Conservation (phyloP, 305 asterid species). For the Solanum chacoense region DNA sequence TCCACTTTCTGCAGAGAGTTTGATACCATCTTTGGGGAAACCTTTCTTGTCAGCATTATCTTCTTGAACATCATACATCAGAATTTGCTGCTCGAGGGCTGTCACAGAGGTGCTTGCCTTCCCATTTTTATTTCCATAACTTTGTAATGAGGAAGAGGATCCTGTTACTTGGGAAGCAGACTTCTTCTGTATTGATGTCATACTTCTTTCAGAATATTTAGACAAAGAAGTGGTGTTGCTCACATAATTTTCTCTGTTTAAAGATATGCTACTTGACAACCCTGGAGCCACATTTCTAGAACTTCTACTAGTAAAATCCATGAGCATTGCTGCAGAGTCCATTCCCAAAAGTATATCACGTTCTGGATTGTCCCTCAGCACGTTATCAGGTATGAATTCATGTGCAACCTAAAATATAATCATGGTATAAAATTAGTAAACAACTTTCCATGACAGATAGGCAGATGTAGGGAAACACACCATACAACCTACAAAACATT, state of each 20-base stretch:
- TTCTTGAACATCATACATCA: conserved; percentile 4
- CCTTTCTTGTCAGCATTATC: conserved; percentile 12
- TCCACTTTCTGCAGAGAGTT: conserved; percentile 9
- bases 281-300: conserved; percentile 6
- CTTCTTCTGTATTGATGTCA: conserved; percentile 40
- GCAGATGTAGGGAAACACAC: background rate
- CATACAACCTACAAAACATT: background rate
- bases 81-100: conserved; percentile 16
- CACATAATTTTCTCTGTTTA: conserved; percentile 27
- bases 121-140: conserved; percentile 24
- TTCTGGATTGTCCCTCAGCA: conserved; percentile 1
- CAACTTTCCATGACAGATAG: background rate
- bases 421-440: background rate
- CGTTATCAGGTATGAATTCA: conserved; percentile 8
- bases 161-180: conserved; percentile 21
- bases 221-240: conserved; percentile 23
- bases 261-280: conserved; percentile 24
- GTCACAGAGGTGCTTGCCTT: conserved; percentile 17
- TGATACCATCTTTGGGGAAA: conserved; percentile 8
- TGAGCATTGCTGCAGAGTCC: conserved; percentile 2
- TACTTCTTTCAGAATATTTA: conserved; percentile 44
- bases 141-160: conserved; percentile 42
- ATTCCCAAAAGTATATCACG: conserved; percentile 3
- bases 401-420: conserved; percentile 29
- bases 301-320: background rate